A percentile compares a stretch with the other conserved stretches of the same genome.
Evolutionary conservation across 352 stramenopile genomes (phyloP).

Genomic region (Phytophthora sp.): DNA sequence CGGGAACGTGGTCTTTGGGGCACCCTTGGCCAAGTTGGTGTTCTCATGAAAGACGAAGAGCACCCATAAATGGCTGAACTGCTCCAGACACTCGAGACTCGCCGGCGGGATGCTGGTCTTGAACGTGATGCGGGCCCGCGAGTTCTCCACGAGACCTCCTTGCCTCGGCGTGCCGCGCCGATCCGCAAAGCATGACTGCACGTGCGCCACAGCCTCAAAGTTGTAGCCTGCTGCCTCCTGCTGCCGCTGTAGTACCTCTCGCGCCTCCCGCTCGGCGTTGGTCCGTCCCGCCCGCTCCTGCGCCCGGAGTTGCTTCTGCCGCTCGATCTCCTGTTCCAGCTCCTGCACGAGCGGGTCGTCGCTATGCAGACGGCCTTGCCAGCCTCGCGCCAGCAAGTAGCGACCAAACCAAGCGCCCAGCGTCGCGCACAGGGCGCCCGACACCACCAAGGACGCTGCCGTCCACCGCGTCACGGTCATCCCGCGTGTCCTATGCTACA

Average conservation of each 20-base stretch:
- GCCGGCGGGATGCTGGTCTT: slow-evolving; percentile 73
- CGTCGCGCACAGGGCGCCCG: slow-evolving; percentile 28
- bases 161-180: slow-evolving; percentile 87
- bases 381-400: slow-evolving; percentile 17
- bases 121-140: slow-evolving; percentile 77
- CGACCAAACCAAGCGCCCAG: slow-evolving; percentile 35
- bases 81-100: slow-evolving; percentile 79
- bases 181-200: slow-evolving; percentile 88
- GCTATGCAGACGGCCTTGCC: slow-evolving; percentile 9
- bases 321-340: slow-evolving; percentile 69
- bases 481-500: slow-evolving; percentile 17
- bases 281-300: slow-evolving; percentile 80
- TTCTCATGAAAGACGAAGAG: slow-evolving; percentile 93
- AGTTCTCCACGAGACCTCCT: slow-evolving; percentile 69
- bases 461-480: slow-evolving; percentile 38
- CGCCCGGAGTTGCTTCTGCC: slow-evolving; percentile 70
- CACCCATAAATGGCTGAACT: slow-evolving; percentile 92
- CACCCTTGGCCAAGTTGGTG: slow-evolving; percentile 75
- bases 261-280: slow-evolving; percentile 69
- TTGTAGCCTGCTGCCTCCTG: slow-evolving; percentile 70
- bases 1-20: slow-evolving; percentile 68
- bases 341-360: slow-evolving; percentile 48
- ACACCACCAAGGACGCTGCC: slow-evolving; percentile 31
- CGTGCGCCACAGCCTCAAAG: slow-evolving; percentile 71
- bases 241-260: slow-evolving; percentile 68